Conservation (phyloP, 352 stramenopile genomes). For the Phytopythium chamaehyphon region DNA sequence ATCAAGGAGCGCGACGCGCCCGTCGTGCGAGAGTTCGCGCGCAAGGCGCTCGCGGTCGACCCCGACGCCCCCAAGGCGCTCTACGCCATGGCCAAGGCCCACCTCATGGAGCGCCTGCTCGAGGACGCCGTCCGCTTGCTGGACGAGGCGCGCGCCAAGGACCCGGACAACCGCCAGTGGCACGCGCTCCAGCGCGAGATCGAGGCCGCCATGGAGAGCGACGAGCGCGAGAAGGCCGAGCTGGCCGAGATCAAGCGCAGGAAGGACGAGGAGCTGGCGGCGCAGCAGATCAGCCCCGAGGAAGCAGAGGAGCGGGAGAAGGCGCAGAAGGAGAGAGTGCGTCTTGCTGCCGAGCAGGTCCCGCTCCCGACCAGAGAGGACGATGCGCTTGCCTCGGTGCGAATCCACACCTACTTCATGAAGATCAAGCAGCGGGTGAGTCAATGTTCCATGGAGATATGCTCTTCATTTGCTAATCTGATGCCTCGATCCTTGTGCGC, state of each 20-base stretch:
- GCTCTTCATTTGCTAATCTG: background rate
- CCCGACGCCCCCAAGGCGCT: constrained; percentile 49
- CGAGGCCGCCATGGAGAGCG: constrained; percentile 23
- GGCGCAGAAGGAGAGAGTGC: constrained; percentile 25
- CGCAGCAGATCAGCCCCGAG: constrained; percentile 2
- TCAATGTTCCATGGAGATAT: background rate
- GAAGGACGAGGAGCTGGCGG: constrained; percentile 14
- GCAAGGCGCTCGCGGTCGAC: constrained; percentile 50
- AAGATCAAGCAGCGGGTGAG: constrained; percentile 53
- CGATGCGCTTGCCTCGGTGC: constrained; percentile 38
- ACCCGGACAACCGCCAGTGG: constrained; percentile 48
- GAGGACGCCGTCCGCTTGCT: constrained; percentile 40
- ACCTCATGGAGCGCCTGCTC: constrained; percentile 57
- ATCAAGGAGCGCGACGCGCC: constrained; percentile 60
- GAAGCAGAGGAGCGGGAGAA: constrained; percentile 40
- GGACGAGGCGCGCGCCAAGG: constrained; percentile 25
- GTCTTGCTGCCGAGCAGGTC: constrained; percentile 29
- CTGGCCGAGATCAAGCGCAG: constrained; percentile 31
- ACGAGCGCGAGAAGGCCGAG: constrained; percentile 19
- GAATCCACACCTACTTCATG: constrained; percentile 61
- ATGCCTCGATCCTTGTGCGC: background rate
- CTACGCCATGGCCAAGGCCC: constrained; percentile 65
- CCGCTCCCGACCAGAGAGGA: constrained; percentile 60
- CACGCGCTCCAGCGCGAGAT: constrained; percentile 47
- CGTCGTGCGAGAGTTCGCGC: constrained; percentile 51